Evolutionary conservation across 2,329 filamentous ascomycete genomes (phyloP).

Genomic region (Rachicladosporium sp.): DNA sequence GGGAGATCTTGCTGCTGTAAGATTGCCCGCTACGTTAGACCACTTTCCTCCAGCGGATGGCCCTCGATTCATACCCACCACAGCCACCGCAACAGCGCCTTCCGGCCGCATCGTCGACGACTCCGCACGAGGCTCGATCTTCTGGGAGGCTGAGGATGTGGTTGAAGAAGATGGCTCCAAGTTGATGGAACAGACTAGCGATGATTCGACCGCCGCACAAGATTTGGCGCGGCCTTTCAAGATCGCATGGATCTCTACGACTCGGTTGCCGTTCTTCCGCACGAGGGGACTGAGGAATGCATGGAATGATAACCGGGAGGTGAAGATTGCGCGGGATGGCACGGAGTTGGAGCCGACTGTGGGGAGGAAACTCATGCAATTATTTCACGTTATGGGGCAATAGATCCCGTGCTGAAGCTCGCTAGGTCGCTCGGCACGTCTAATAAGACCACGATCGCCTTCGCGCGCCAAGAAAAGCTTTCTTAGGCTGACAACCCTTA

Average conservation of each 20-base stretch:
- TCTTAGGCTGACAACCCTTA: no score
- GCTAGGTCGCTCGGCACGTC: no score
- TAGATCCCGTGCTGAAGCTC: no score
- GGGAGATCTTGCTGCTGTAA: conserved; percentile 40
- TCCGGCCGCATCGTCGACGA: conserved; percentile 84
- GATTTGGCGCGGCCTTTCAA: conserved; percentile 85
- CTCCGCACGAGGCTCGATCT: conserved; percentile 81
- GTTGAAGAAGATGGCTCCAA: conserved; percentile 32
- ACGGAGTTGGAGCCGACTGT: conserved; percentile 80
- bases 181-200: conserved; percentile 15
- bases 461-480: no score
- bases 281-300: conserved; percentile 79
- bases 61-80: conserved; percentile 67
- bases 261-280: conserved; percentile 73
- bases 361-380: conserved; percentile 60
- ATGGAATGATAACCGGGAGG: conserved; percentile 88
- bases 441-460: no score
- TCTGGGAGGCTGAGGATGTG: conserved; percentile 73
- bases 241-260: conserved; percentile 80
- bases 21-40: neutral
- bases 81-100: conserved; percentile 64
- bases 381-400: conserved; percentile 43
- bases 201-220: conserved; percentile 36
- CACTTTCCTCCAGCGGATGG: neutral
- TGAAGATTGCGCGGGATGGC: conserved; percentile 90